Conservation (phyloP, 1,139 yeast species). For the Eremothecium sinecaudum region DNA sequence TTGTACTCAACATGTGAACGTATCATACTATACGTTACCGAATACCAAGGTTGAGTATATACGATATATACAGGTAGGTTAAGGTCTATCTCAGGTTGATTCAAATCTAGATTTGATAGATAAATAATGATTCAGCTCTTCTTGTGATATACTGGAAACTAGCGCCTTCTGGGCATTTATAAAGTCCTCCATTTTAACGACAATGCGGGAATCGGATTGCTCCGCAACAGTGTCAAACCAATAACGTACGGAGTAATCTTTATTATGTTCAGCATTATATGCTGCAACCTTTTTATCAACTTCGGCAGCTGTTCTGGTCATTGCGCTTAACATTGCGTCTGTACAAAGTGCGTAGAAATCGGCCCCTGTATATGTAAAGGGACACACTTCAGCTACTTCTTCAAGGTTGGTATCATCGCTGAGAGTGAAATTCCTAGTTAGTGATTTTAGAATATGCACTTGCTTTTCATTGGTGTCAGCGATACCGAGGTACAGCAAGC, state of each 20-base stretch:
- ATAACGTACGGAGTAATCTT: constrained; percentile 56
- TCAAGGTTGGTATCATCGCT: constrained; percentile 50
- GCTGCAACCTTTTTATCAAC: constrained; percentile 57
- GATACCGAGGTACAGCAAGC: constrained; percentile 86
- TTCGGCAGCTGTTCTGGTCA: constrained; percentile 75
- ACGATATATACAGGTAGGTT: too few species aligned
- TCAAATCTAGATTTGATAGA: constrained; percentile 73
- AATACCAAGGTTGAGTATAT: too few species aligned
- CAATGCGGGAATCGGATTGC: constrained; percentile 55
- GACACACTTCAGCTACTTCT: constrained; percentile 60
- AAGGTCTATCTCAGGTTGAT: too few species aligned
- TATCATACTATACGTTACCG: too few species aligned
- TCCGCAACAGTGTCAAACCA: constrained; percentile 87
- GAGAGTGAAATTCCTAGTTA: constrained; percentile 73
- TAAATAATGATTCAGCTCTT: constrained; percentile 75
- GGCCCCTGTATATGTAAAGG: constrained; percentile 91
- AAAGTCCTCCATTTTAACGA: constrained; percentile 66
- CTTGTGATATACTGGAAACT: constrained; percentile 79
- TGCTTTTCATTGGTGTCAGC: constrained; percentile 88
- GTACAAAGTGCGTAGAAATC: constrained; percentile 94
- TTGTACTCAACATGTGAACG: too few species aligned
- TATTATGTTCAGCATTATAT: constrained; percentile 39
- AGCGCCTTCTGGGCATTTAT: constrained; percentile 60
- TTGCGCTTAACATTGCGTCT: constrained; percentile 90
- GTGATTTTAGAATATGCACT: constrained; percentile 72